Evolutionary conservation across 2,329 filamentous ascomycete genomes (phyloP), one percentile per base, ranked within the genome.

Genomic region (Penicillium fuscoglaucum): DNA sequence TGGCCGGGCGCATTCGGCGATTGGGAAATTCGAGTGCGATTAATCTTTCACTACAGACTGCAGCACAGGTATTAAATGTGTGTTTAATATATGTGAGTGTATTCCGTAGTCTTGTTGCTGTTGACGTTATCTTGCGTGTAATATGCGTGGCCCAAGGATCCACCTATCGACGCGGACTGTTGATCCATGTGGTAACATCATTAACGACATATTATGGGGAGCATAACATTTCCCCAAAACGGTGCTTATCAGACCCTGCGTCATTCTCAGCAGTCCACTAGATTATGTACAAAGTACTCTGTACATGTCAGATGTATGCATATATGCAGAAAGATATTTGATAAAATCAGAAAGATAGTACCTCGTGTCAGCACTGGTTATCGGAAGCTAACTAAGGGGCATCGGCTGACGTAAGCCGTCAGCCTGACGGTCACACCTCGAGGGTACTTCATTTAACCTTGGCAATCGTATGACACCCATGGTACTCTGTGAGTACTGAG

Each of bases 1-100:
- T 61, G 50, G 58, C 50, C 37, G 52, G 31, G 35, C 56, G 60
- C 60, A 61, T 46, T 21, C 12, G 12, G 21, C 6, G 26, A 48
- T 28, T 37, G 15, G 26, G 19, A 35, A 17, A 37, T 15, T 52
- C 12, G 41, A 45, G 26, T 17, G 46, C 12, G 24, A n/a, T 15
- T n/a, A 17, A 41, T 8, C 19, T 46, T 31, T 26, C 41, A 26
- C 33, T 19, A 19, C 15, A 29, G 37, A 43, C 31, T 26, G 13
- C 8, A 6, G 15, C 19, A 12, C 7, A 19, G 33, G 12, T 29
- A 13, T 28, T 6, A 21, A 28, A 31, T n/a, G 2, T 9, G 29
- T 12, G 24, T 28, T n/a, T 12, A 26, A 13, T 13, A 28, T 17
- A 29, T 13, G 15, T 13, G 13, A 24, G 40, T 17, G 19, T 13